These are phyloP conservation scores for Pulveroboletus frians DNA, from an alignment of 768 basidiomycete genomes.

Conservation along the genomic window DNA sequence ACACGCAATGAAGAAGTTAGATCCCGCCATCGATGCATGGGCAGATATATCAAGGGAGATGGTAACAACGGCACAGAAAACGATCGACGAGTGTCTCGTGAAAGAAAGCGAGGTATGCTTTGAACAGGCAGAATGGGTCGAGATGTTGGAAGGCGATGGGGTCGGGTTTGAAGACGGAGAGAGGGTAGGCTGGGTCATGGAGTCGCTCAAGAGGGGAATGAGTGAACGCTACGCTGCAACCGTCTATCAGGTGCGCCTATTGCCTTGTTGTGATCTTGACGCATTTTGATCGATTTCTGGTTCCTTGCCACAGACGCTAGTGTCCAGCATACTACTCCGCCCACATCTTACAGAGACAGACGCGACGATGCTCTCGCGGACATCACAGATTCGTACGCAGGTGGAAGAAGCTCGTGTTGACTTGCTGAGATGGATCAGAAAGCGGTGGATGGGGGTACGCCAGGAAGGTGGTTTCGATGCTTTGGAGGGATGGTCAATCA, in stretches of 20 bases:
- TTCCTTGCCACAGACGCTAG: conserved; percentile 47
- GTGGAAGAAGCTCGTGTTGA: conserved; percentile 62
- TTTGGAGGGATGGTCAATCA: conserved; percentile 83
- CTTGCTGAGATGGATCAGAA: conserved; percentile 58
- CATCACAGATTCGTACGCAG: conserved; percentile 63
- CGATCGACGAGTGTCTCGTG: conserved; percentile 58
- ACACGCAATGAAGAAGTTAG: conserved; percentile 51
- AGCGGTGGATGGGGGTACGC: conserved; percentile 70
- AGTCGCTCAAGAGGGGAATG: conserved; percentile 56
- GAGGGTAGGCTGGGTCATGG: conserved; percentile 71
- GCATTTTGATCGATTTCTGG: background rate
- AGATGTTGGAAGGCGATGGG: conserved; percentile 69
- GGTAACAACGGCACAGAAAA: conserved; percentile 56
- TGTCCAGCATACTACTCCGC: conserved; percentile 65
- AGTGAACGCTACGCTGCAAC: conserved; percentile 56
- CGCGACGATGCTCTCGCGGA: conserved; percentile 59
- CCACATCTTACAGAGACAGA: conserved; percentile 56
- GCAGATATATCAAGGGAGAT: conserved; percentile 46
- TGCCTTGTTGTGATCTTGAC: background rate
- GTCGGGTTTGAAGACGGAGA: conserved; percentile 75
- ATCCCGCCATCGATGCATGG: conserved; percentile 51
- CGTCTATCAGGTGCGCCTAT: conserved; percentile 67
- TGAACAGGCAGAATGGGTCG: conserved; percentile 62
- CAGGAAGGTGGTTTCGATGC: conserved; percentile 75
- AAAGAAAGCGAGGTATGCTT: conserved; percentile 61